Base-by-base conservation (phyloP, 1,139 yeast genomes). In the Arxiozyma slooffiae region DNA sequence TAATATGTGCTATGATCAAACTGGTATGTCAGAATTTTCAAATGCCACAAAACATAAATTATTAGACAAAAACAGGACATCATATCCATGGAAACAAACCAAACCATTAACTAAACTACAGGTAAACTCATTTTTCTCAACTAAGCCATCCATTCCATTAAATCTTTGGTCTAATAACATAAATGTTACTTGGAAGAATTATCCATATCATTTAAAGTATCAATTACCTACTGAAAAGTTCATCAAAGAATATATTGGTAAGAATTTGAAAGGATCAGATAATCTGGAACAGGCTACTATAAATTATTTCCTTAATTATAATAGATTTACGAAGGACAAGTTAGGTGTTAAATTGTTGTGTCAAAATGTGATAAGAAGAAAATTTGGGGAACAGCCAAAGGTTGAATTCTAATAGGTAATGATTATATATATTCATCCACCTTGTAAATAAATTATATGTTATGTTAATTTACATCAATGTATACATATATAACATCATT, bases 141-240 rank as follows among this genome's bases (percentile, higher is more conserved):
- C 64, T 46, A 60, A 57, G 47, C 64, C 66, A 22, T 55, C 66
- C 2, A 47, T 55, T 24, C 60, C 61, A 4, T 52, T 61, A 7
- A 55, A 63, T 14, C 47, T 65, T 38, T 50, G 54, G 49, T 57
- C 57, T 22, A 59, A 60, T 44, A 44, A 50, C 23, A 50, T 55
- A 7, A 55, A 59, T 38, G 53, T 57, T 30, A 63, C 68, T 26
- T 64, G 64, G 63, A 60, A 55, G 36, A 54, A 61, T 22, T 65
- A 90, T 66, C 96, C 96, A 38, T 80, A 77, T 69, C 66, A 64
- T 43, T 46, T 52, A 26, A 59, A 75, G 78, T 85, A 79, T 75
- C 96, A 95, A 38, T 75, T 92, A 57, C 97, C 97, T 48, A 72
- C 78, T 16, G 85, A 82, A 67, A 57, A 63, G 48, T 82, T 80